phyloP scores from a whole-genome alignment of 2,329 filamentous ascomycete genomes.

The Cladophialophora immunda region DNA sequence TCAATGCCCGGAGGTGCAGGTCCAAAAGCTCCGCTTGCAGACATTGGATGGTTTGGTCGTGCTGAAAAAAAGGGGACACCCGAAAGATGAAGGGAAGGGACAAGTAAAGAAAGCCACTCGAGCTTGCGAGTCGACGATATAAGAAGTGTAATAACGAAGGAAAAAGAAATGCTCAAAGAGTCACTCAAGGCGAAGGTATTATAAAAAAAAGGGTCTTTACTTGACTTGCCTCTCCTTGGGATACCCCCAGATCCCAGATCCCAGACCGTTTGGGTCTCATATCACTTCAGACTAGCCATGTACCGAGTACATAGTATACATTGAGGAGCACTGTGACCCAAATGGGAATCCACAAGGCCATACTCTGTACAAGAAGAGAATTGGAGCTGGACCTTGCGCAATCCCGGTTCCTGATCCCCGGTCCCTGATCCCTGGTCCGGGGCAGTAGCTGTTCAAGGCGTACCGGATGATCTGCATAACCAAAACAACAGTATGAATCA shows the following conservation, averaged over 20 bases:
- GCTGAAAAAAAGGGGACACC: constrained; percentile 11
- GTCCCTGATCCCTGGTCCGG: constrained; percentile 10
- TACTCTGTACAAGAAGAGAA: constrained; percentile 20
- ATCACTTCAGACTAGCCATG: constrained; percentile 19
- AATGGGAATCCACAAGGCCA: constrained; percentile 17
- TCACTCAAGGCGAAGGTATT: constrained; percentile 14
- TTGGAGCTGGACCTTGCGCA: constrained; percentile 19
- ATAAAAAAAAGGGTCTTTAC: constrained; percentile 14
- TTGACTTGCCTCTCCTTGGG: constrained; percentile 17
- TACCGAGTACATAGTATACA: constrained; percentile 18
- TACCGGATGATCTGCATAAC: constrained; percentile 19
- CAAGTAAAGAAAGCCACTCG: constrained; percentile 18
- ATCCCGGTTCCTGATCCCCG: constrained; percentile 18
- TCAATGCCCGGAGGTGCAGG: constrained; percentile 16
- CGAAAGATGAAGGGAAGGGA: constrained; percentile 11
- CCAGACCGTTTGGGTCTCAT: constrained; percentile 17
- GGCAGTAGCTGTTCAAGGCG: constrained; percentile 17
- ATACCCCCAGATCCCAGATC: constrained; percentile 18
- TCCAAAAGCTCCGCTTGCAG: constrained; percentile 20
- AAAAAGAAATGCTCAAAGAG: constrained; percentile 13
- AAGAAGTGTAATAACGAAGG: constrained; percentile 16
- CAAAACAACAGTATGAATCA: constrained; percentile 19
- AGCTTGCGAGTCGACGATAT: constrained; percentile 21
- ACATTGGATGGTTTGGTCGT: constrained; percentile 20
- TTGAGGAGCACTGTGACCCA: constrained; percentile 16